Base-by-base conservation (phyloP, 257 asterid species). In the Asclepias syriaca region DNA sequence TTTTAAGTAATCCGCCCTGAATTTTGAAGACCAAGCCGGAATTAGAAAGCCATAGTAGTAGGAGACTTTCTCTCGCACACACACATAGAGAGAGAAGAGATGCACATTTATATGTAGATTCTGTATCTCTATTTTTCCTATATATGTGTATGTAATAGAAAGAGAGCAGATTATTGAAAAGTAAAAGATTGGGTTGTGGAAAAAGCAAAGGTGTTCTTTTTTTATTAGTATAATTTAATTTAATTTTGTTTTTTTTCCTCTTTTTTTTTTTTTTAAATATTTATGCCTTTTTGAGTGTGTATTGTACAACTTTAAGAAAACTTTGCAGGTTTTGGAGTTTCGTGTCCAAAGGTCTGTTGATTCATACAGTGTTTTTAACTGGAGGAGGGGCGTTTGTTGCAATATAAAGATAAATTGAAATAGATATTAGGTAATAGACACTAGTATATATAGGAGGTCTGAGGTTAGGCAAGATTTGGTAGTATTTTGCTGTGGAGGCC, bases 1-100 rank as follows among this genome's bases (percentile, higher is more conserved):
- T 80, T 83, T 67, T 56, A 81, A 77, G 80, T 59, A 65, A 24
- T 4, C 34, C 58, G 65, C 69, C 68, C 59, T 77, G 80, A 76
- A 78, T 76, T 76, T 77, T 64, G 70, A 79, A 79, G 81, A 61
- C 75, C 74, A 79, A 43, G 61, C 87, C 74, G 78, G 77, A 81
- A 83, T 68, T 77, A 81, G 81, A 82, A 83, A 73, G 65, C 61
- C 72, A 72, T 68, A 73, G 61, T 64, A 73, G 61, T 64, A 76
- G 64, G 22, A 69, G 55, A 70, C 68, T 69, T 69, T 71, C 73
- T 68, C 74, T 73, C 72, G 37, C 72, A 2, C 37, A 37, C 66
- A 78, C 40, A 73, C 48, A 43, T 43, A 43, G 48, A 6, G 48
- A 43, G 48, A 43, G 48, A 43, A 43, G 75, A 68, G 16, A 77